Percentiles rank a stretch among this genome's conserved stretches.
These are phyloP conservation scores for Chrysoporthe cubensis DNA, from an alignment of 2,329 filamentous ascomycete genomes.

Conservation along the genomic window DNA sequence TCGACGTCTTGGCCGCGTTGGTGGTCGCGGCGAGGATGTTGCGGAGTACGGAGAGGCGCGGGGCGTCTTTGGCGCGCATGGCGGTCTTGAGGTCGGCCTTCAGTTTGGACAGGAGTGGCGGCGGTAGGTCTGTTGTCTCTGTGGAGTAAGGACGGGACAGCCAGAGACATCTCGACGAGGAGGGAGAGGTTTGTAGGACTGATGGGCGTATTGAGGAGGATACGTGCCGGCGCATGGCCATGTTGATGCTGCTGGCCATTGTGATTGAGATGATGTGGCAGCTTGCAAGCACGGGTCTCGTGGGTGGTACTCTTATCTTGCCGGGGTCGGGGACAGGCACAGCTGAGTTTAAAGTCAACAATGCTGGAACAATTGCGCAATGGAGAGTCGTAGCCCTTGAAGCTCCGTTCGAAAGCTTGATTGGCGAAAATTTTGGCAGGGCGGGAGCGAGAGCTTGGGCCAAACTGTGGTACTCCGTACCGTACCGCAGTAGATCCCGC, in stretches of 20 bases:
- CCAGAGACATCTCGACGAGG: conserved; percentile 29
- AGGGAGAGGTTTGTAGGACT: conserved; percentile 13
- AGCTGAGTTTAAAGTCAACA: neutral
- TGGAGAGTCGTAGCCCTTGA: neutral
- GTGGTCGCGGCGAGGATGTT: conserved; percentile 69
- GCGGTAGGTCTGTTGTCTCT: conserved; percentile 40
- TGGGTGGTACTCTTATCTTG: neutral
- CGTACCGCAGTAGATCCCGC: neutral
- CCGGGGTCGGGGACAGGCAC: neutral
- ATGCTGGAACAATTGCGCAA: neutral
- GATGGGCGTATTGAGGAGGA: conserved; percentile 18
- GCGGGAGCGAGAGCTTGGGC: conserved; percentile 7
- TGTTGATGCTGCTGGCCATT: conserved; percentile 24
- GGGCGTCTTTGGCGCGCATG: conserved; percentile 67
- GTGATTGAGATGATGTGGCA: neutral
- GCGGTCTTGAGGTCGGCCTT: conserved; percentile 67
- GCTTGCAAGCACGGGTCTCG: neutral
- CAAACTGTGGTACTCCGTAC: neutral
- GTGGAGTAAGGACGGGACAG: conserved; percentile 38
- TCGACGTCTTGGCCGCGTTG: conserved; percentile 73
- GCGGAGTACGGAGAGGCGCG: conserved; percentile 71
- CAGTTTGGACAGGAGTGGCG: conserved; percentile 56
- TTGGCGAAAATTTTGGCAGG: conserved; percentile 2
- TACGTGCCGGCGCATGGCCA: conserved; percentile 21
- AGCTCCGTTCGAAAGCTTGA: neutral